Conservation (phyloP, 768 basidiomycete species). For the Boletellus ananas region DNA sequence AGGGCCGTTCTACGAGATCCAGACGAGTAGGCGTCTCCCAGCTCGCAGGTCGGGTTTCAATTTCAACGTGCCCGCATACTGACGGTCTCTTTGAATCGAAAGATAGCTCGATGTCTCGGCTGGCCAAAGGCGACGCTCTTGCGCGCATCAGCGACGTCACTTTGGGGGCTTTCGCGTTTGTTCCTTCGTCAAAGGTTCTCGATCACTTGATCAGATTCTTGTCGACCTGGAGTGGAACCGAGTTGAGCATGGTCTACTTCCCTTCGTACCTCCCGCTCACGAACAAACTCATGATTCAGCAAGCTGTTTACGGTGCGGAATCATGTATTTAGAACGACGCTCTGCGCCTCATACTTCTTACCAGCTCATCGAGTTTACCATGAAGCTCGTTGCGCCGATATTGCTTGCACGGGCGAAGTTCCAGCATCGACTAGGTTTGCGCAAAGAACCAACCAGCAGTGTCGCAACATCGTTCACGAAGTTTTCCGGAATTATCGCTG, state of each 20-base stretch:
- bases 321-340: background rate
- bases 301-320: constrained; percentile 66
- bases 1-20: no score
- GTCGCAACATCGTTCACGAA: constrained; percentile 51
- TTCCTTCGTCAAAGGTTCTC: constrained; percentile 59
- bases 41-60: no score
- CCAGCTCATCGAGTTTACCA: constrained; percentile 69
- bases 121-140: constrained; percentile 45
- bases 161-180: constrained; percentile 56
- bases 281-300: constrained; percentile 34
- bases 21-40: no score
- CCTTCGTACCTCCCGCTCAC: constrained; percentile 9
- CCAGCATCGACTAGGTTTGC: constrained; percentile 61
- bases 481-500: constrained; percentile 53
- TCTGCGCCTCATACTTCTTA: constrained; percentile 4
- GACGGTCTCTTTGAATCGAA: background rate
- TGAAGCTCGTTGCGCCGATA: constrained; percentile 67
- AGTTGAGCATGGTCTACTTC: constrained; percentile 49
- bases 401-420: constrained; percentile 64
- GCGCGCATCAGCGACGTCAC: constrained; percentile 58
- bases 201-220: constrained; percentile 74
- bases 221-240: constrained; percentile 83
- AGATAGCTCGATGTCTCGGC: constrained; percentile 44
- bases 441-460: constrained; percentile 50
- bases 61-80: no score